phyloP scores from a whole-genome alignment of 2,329 filamentous ascomycete species.

The Colletotrichum liaoningense region DNA sequence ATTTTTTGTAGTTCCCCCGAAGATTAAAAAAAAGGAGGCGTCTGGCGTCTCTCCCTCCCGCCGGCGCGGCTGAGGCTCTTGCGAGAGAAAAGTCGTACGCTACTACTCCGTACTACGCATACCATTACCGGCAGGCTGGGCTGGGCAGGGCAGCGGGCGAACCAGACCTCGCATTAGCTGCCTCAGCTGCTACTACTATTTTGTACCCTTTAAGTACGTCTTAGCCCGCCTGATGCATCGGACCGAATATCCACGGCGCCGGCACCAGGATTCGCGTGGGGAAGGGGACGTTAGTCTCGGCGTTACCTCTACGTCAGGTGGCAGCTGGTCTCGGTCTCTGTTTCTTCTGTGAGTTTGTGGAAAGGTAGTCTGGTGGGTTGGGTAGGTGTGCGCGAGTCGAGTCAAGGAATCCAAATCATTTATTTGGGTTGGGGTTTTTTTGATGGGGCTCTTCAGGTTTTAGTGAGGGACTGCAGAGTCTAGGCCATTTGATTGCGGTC shows the following conservation, averaged over 20 bases:
- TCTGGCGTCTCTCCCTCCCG: neutral
- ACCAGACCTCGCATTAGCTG: neutral
- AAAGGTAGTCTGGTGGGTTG: no score
- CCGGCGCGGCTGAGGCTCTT: neutral
- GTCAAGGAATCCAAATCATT: neutral
- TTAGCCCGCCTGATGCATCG: neutral
- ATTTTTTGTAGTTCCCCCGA: neutral
- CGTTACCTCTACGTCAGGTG: slow-evolving; percentile 10
- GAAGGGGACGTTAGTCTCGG: slow-evolving; percentile 1
- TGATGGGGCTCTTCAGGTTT: neutral
- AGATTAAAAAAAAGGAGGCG: neutral
- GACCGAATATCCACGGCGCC: slow-evolving; percentile 8
- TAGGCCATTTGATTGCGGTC: neutral
- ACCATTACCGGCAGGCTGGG: neutral
- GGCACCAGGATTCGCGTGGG: neutral
- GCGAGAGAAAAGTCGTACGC: neutral
- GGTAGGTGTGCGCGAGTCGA: neutral
- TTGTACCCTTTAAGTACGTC: no score
- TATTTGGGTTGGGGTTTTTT: neutral
- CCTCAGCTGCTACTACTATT: no score
- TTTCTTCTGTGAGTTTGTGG: neutral
- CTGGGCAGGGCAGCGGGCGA: neutral
- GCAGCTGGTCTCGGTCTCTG: neutral
- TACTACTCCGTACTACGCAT: neutral
- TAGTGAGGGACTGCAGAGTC: neutral